Base-by-base conservation (phyloP, 768 basidiomycete species). In the Pleurotus eryngii region DNA sequence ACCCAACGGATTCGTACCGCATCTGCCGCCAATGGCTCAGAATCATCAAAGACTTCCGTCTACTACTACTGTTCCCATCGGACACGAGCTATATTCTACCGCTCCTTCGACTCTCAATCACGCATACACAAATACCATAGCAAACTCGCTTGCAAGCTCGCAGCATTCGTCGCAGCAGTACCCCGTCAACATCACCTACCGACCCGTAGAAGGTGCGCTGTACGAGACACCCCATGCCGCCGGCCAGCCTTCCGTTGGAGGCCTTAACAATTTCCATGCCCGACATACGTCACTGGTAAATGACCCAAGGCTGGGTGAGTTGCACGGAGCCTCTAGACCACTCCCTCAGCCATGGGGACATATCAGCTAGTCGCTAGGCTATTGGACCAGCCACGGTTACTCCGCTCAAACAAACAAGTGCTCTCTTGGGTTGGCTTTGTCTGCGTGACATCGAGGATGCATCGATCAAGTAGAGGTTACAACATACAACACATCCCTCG, bases 271-370 rank as follows among this genome's bases (percentile, higher is more conserved):
- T 2, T 68, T 69, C 46, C 70, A 72, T 56, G 54, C 63, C 6
- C 67, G 68, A 9, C 67, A 71, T 27, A 45, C 65, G 3, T 68
- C 74, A 2, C 15, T 50, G 27, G 63, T 71, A 24, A 65, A 70
- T 48, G 70, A 71, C 43, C 60, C 70, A 43, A 65, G 69, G 22
- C 46, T 68, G 22, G 51, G 58, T 47, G 67, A 70, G 9, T 11
- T 35, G 8, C 30, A 35, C 30, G 30, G 30, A 35, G 63, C 66
- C 38, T 68, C 68, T 7, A 68, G 71, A 5, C 56, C 70, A 3
- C 66, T 72, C 57, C 68, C 73, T 8, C 73, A 73, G 54, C 47
- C 70, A 7, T 75, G 74, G 75, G 65, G 72, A 26, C 71, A 70
- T 56, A 35, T 24, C n/a, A 40, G 57, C 8, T 58, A 40, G 49